Percentiles rank a stretch among this genome's conserved stretches.
Conservation (phyloP, 768 basidiomycete genomes). For the Leccinum barrowsii region DNA sequence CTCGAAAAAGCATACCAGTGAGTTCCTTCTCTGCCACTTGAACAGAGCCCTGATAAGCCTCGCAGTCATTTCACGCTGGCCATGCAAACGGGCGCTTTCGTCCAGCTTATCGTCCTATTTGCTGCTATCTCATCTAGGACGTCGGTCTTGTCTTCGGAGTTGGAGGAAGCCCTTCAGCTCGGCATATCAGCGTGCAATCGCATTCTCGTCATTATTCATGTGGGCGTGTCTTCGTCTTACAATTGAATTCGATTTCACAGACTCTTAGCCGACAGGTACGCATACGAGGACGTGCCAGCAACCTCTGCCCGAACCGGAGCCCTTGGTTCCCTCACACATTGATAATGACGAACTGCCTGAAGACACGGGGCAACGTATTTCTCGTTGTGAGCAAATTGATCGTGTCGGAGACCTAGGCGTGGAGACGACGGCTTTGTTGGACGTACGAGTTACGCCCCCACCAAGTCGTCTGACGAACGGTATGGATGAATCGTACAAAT, state of each 20-base stretch:
- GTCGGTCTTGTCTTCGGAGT: constrained; percentile 41
- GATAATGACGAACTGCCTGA: constrained; percentile 7
- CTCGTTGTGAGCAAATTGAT: not conserved
- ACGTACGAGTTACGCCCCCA: not conserved
- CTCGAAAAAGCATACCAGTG: constrained; percentile 55
- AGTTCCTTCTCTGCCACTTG: constrained; percentile 11
- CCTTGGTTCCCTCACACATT: not conserved
- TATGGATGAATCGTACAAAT: not conserved
- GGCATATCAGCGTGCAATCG: constrained; percentile 25
- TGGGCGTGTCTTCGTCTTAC: constrained; percentile 17
- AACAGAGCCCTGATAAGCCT: not conserved
- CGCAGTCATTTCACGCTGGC: constrained; percentile 56
- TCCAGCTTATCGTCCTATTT: constrained; percentile 62
- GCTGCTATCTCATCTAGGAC: constrained; percentile 61
- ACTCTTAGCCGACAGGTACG: constrained; percentile 15
- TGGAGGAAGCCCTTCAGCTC: constrained; percentile 38
- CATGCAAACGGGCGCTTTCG: constrained; percentile 72
- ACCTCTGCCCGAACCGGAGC: not conserved
- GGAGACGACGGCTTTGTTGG: not conserved
- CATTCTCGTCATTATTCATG: constrained; percentile 31
- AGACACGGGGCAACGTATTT: constrained; percentile 16
- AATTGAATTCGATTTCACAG: constrained; percentile 2
- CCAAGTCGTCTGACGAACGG: not conserved
- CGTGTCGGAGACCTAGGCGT: not conserved
- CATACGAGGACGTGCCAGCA: not conserved